Evolutionary conservation across 208 protist genomes (phyloP), one percentile per base, ranked within the genome.

Genomic region (Acanthamoeba lenticulata): DNA sequence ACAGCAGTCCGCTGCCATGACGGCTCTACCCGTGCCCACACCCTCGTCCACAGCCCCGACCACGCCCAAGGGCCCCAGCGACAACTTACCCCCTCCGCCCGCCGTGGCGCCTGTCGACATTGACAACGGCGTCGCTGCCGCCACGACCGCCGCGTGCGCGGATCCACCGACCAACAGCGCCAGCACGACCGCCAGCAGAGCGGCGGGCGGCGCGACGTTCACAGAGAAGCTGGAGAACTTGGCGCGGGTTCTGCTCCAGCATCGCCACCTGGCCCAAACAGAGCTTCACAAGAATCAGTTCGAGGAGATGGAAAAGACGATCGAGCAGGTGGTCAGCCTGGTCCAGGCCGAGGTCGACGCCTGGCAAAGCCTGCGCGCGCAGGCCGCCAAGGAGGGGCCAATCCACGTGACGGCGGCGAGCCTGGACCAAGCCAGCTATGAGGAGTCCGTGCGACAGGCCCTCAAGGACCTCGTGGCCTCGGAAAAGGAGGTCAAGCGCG

Each of bases 231-330:
- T 74, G n/a, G 74, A 85, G 44, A 42, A 36, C 4, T 42, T 85
- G 15, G 65, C 65, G 36, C 29, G 65, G 2, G 36, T 42, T 3
- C 65, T 74, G 6, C 34, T 74, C 34, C 32, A 74, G 32, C 65
- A 74, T n/a, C 65, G 36, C 19, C 74, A 15, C 21, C 2, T 85
- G 9, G 42, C 38, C 11, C 69, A 45, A n/a, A 45, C 69, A 11
- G 74, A 85, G 67, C 29, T 77, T 13, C 36, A 77, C 67, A 77
- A 77, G 36, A 77, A 77, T n/a, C 29, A 29, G 36, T 77, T 77
- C 38, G 67, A 44, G 17, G 67, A 77, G 32, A 85, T 55, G n/a
- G 74, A 57, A 19, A n/a, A 34, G 24, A 85, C 44, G 4, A 85
- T 85, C 38, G 74, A 47, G 44, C 38, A 55, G 74, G 44, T 85